These are phyloP conservation scores for Penicillium cataractarum DNA, from an alignment of 495 filamentous ascomycete species.

Conservation along the genomic window DNA sequence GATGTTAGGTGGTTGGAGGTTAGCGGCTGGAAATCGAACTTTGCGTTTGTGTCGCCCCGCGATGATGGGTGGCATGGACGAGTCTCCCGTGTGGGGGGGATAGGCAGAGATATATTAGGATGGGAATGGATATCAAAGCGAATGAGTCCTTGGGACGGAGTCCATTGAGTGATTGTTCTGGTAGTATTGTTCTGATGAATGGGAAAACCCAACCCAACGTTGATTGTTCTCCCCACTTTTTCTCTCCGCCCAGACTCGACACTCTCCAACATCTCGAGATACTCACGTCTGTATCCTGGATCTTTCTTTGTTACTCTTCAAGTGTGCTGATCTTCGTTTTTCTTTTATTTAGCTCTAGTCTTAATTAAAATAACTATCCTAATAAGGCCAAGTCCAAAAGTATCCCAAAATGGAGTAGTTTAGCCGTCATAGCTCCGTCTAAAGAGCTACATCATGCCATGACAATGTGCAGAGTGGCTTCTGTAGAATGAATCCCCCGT, in stretches of 20 bases:
- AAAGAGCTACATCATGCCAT: conserved; percentile 20
- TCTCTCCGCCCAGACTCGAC: neutral
- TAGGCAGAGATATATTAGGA: neutral
- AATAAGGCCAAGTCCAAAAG: neutral
- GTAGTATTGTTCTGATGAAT: conserved; percentile 6
- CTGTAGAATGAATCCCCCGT: conserved; percentile 25
- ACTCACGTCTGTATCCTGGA: too few species aligned
- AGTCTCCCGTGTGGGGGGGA: neutral
- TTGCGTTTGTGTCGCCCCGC: conserved; percentile 44
- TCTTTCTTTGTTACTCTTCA: neutral
- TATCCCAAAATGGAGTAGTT: neutral
- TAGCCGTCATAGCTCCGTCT: conserved; percentile 8
- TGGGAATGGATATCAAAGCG: neutral
- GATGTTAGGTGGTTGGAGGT: conserved; percentile 13
- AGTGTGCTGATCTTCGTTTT: neutral
- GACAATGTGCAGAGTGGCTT: conserved; percentile 23
- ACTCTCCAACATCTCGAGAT: too few species aligned
- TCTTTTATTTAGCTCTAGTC: neutral
- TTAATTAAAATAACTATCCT: neutral
- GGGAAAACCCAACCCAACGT: neutral
- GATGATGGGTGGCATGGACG: conserved; percentile 41
- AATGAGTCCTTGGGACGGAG: neutral
- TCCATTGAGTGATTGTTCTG: conserved; percentile 4
- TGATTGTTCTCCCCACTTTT: conserved; percentile 31
- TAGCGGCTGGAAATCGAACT: conserved; percentile 40